A percentile compares a stretch with the other conserved stretches of the same genome.
phyloP scores from a whole-genome alignment of 495 filamentous ascomycete species.

The Amphirosellinia nigrospora region DNA sequence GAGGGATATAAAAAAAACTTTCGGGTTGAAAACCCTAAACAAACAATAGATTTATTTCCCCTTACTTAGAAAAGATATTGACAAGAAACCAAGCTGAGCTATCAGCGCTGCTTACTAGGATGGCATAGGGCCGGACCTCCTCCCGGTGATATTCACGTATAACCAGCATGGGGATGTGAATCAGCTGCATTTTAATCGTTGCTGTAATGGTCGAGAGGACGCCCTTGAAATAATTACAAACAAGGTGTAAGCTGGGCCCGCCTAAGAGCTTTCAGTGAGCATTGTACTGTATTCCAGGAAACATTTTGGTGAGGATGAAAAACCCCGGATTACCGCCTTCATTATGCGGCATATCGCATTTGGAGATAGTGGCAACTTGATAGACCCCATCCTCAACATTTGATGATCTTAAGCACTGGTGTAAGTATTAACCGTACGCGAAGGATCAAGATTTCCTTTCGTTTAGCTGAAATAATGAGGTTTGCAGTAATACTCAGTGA shows the following conservation, averaged over 20 bases:
- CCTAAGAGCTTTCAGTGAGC: too few species aligned
- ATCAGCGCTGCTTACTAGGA: constrained; percentile 9
- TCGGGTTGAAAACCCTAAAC: not conserved
- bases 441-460: not conserved
- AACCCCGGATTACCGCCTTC: not conserved
- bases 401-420: not conserved
- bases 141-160: constrained; percentile 21
- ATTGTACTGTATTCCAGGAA: not conserved
- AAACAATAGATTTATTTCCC: not conserved
- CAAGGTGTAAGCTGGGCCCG: not conserved
- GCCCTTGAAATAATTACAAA: not conserved
- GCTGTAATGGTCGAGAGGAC: too few species aligned
- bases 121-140: constrained; percentile 20
- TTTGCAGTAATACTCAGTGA: too few species aligned
- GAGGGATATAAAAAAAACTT: not conserved
- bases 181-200: constrained; percentile 16
- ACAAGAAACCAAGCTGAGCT: not conserved
- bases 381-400: too few species aligned
- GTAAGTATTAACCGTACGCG: not conserved
- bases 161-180: constrained; percentile 18
- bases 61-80: not conserved
- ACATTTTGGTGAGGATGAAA: not conserved
- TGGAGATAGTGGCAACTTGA: not conserved
- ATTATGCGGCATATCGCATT: not conserved
- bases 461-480: not conserved